A percentile compares a stretch with the other conserved stretches of the same genome.
Evolutionary conservation across 2,329 filamentous ascomycete species (phyloP).

Genomic region (Curvularia lunata): DNA sequence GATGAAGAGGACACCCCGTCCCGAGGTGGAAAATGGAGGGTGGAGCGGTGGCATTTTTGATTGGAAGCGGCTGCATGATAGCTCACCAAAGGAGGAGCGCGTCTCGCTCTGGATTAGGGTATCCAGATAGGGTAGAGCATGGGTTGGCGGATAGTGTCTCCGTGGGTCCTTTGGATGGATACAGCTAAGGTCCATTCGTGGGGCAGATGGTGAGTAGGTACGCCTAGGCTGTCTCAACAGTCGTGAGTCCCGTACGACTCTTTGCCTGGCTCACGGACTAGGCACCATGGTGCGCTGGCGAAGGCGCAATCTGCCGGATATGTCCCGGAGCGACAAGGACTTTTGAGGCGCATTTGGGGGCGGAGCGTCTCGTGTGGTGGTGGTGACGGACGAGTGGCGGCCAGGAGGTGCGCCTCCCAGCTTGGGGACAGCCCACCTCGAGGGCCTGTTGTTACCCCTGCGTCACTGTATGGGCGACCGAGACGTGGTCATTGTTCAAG

Average conservation of each 20-base stretch:
- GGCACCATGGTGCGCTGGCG: conserved; percentile 7
- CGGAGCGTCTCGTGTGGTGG: conserved; percentile 36
- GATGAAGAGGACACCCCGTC: conserved; percentile 24
- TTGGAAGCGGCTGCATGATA: conserved; percentile 26
- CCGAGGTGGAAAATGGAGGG: conserved; percentile 13
- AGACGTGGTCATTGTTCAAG: conserved; percentile 10
- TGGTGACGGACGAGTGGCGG: conserved; percentile 28
- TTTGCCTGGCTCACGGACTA: conserved; percentile 13
- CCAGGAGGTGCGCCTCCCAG: conserved; percentile 21
- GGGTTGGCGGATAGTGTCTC: conserved; percentile 14
- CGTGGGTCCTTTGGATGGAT: conserved; percentile 15
- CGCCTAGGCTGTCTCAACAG: conserved; percentile 30
- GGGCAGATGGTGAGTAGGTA: conserved; percentile 18
- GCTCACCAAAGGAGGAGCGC: conserved; percentile 36
- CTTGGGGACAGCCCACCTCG: conserved; percentile 18
- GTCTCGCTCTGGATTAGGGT: conserved; percentile 23
- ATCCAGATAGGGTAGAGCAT: conserved; percentile 36
- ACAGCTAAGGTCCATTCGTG: conserved; percentile 7
- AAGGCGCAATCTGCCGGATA: conserved; percentile 16
- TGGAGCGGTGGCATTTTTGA: conserved; percentile 25
- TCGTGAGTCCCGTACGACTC: conserved; percentile 13
- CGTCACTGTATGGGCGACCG: conserved; percentile 26
- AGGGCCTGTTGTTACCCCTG: conserved; percentile 29
- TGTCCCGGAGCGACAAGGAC: conserved; percentile 12
- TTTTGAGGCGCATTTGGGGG: conserved; percentile 31